Evolutionary conservation across 352 stramenopile genomes (phyloP), one percentile per base, ranked within the genome.

Genomic region (Globisporangium okanoganense): DNA sequence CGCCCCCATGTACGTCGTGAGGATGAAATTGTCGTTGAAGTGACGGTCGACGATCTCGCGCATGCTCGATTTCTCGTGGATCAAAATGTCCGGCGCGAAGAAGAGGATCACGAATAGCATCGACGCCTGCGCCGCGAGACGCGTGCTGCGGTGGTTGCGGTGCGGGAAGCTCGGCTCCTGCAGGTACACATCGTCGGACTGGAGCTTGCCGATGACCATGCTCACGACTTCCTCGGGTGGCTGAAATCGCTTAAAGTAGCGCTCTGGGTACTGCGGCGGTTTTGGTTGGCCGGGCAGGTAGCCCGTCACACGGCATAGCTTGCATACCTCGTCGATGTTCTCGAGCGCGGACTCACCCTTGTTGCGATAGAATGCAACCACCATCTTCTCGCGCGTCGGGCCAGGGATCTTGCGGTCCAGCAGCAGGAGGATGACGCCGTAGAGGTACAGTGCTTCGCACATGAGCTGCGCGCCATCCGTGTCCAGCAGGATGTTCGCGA

Each of bases 1-100:
- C 14, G 94, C 79, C 25, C 95, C 95, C 92, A 98, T 97, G 71
- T 98, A 97, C n/a, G 85, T 97, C 38, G 90, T 86, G 50, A 98
- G 71, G 55, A 98, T 96, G 63, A 97, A 98, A 78, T 98, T 98
- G 73, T 98, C 95, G 64, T 96, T 95, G 66, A 98, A 98, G 66
- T 97, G 93, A 24, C 91, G 90, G 73, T 98, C 95, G 5, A 98
- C 94, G 58, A 98, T 96, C 71, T 98, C 92, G 44, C 95, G 87
- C 87, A 98, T 96, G 55, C 76, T 97, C 44, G 85, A 78, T 49
- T 93, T 88, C 35, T 98, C 91, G 60, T 96, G 85, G 61, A 96
- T 96, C 18, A 98, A 58, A 58, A 97, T 95, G 29, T 95, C 82
- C 0, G 95, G 90, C 12, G 90, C 87, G 59, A 98, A 98, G 71